phyloP scores from a whole-genome alignment of 306 rosid species.

The Dryas octopetala region DNA sequence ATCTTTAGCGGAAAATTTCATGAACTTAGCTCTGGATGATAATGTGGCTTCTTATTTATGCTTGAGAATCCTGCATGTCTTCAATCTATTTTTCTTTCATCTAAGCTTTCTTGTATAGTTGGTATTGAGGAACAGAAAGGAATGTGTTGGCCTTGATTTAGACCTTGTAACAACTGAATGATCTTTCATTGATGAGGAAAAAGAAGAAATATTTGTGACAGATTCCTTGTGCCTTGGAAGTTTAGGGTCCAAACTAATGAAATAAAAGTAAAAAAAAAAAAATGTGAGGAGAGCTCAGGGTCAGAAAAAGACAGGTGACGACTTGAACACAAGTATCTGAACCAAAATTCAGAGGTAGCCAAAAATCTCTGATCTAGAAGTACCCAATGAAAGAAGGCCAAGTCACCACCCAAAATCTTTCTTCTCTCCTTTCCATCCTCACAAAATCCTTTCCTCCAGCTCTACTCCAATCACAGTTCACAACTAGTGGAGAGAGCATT shows the following conservation, averaged over 20 bases:
- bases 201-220: no score
- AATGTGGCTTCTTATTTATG: no score
- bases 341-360: not conserved
- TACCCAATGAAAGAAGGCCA: conserved; percentile 54
- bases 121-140: not conserved
- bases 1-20: not conserved
- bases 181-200: no score
- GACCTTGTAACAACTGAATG: no score
- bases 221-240: no score
- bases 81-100: not conserved
- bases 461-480: not conserved
- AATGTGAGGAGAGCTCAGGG: no score
- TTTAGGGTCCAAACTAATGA: no score
- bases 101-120: not conserved
- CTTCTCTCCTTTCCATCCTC: conserved; percentile 33
- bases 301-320: no score
- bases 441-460: conserved; percentile 24
- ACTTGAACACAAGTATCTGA: no score
- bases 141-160: not conserved
- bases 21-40: no score
- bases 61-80: not conserved
- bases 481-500: not conserved
- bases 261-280: no score
- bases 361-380: conserved; percentile 57
- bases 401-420: conserved; percentile 48